phyloP scores from a whole-genome alignment of 2,329 filamentous ascomycete species.

The Neurospora sp. region DNA sequence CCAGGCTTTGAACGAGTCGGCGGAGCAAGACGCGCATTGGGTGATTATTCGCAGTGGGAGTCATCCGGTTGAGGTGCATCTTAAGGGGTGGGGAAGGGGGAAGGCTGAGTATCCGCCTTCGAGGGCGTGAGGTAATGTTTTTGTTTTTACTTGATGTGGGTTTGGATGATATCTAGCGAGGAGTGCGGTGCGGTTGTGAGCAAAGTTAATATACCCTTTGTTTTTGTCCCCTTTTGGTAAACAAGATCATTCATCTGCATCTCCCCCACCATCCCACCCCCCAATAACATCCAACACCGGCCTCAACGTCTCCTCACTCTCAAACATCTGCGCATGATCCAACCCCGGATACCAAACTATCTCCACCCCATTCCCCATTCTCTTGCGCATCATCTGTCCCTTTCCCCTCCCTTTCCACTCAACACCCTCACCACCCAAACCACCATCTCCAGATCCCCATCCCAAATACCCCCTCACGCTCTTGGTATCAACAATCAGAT shows the following conservation, averaged over 20 bases:
- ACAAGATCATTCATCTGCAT: not conserved
- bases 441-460: not conserved
- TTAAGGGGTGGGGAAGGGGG: conserved; percentile 52
- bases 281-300: conserved; percentile 12
- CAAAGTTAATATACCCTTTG: not conserved
- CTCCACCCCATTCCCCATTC: conserved; percentile 31
- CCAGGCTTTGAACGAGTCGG: conserved; percentile 57
- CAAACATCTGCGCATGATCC: conserved; percentile 57
- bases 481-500: conserved; percentile 55
- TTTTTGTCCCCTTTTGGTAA: not conserved
- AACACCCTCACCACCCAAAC: conserved; percentile 2
- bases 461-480: conserved; percentile 28
- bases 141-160: not conserved
- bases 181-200: not conserved
- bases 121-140: not conserved
- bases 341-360: conserved; percentile 50
- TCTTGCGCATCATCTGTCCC: conserved; percentile 16
- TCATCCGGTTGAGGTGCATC: conserved; percentile 50
- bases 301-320: conserved; percentile 19
- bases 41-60: conserved; percentile 54
- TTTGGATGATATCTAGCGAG: not conserved
- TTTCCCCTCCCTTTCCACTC: conserved; percentile 15
- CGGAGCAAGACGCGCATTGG: conserved; percentile 52
- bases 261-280: conserved; percentile 9
- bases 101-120: conserved; percentile 21